Percentiles rank a stretch among this genome's conserved stretches.
Evolutionary conservation across 179 eudicot species (phyloP).

Genomic region (Carnegiea gigantea): DNA sequence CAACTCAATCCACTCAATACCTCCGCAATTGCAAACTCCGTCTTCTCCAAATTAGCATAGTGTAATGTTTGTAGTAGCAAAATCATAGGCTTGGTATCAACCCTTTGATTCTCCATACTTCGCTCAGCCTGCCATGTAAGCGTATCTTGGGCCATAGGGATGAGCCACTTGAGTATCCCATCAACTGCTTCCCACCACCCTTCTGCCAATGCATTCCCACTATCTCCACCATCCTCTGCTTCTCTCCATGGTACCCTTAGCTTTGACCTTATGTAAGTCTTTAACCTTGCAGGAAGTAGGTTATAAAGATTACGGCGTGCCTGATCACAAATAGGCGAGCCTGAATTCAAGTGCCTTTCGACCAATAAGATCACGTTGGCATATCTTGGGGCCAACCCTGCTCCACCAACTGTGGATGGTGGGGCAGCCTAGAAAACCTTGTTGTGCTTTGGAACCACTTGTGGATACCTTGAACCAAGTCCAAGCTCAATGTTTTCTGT

Average conservation of each 20-base stretch:
- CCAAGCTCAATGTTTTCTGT: background rate
- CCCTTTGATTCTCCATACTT: slow-evolving; percentile 54
- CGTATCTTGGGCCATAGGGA: slow-evolving; percentile 69
- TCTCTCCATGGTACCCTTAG: slow-evolving; percentile 34
- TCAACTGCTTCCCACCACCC: slow-evolving; percentile 78
- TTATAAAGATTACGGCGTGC: slow-evolving; percentile 50
- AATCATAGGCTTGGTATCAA: slow-evolving; percentile 52
- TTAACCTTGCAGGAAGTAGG: slow-evolving; percentile 63
- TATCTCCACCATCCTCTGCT: slow-evolving; percentile 11
- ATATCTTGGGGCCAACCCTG: slow-evolving; percentile 56
- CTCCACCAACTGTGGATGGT: slow-evolving; percentile 69
- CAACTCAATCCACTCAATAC: slow-evolving; percentile 84
- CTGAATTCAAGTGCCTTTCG: slow-evolving; percentile 46
- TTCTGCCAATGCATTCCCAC: slow-evolving; percentile 43
- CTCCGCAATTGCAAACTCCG: slow-evolving; percentile 73
- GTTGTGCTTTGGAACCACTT: slow-evolving; percentile 4
- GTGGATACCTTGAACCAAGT: background rate
- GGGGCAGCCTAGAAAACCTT: slow-evolving; percentile 65
- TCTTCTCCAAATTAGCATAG: slow-evolving; percentile 70
- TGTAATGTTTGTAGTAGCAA: slow-evolving; percentile 75
- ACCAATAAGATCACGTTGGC: slow-evolving; percentile 62
- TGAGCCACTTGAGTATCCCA: slow-evolving; percentile 69
- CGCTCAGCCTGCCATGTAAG: slow-evolving; percentile 70
- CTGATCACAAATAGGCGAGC: slow-evolving; percentile 30
- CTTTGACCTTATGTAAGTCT: slow-evolving; percentile 47